Percentiles rank a stretch among this genome's conserved stretches.
Conservation (phyloP, 805 yeast species). For the Lachancea sp. region DNA sequence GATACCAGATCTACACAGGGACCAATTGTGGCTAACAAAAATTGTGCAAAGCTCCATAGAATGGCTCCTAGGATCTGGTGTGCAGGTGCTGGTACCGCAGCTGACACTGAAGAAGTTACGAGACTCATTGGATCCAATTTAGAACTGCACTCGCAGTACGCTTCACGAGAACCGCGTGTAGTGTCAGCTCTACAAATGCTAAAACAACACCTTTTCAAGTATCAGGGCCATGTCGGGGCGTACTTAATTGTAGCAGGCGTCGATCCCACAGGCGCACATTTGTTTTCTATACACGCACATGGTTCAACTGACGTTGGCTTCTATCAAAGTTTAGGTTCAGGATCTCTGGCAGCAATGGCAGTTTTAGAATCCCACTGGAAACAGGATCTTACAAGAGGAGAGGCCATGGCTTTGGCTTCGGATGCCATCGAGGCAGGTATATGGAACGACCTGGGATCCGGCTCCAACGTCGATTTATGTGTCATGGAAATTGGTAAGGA, state of each 20-base stretch:
- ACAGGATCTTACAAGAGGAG: slow-evolving; percentile 70
- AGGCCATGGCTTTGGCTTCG: slow-evolving; percentile 84
- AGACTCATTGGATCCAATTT: slow-evolving; percentile 85
- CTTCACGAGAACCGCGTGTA: slow-evolving; percentile 85
- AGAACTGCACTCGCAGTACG: slow-evolving; percentile 80
- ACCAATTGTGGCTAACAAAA: slow-evolving; percentile 93
- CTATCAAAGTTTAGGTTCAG: slow-evolving; percentile 90
- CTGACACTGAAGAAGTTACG: slow-evolving; percentile 97
- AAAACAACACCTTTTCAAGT: slow-evolving; percentile 92
- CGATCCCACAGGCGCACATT: slow-evolving; percentile 93
- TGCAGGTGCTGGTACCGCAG: slow-evolving; percentile 99
- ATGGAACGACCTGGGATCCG: slow-evolving; percentile 98
- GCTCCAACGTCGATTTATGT: slow-evolving; percentile 95
- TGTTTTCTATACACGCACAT: slow-evolving; percentile 92
- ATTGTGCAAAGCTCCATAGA: slow-evolving; percentile 91
- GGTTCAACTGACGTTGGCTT: slow-evolving; percentile 96
- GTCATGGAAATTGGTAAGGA: slow-evolving; percentile 92
- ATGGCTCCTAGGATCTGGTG: slow-evolving; percentile 93
- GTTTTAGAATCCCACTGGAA: slow-evolving; percentile 87
- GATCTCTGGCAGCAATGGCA: slow-evolving; percentile 98
- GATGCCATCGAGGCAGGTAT: slow-evolving; percentile 97
- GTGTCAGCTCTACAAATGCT: slow-evolving; percentile 87
- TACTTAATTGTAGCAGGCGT: slow-evolving; percentile 96
- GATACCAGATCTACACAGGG: slow-evolving; percentile 98
- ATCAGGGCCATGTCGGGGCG: slow-evolving; percentile 97